Percentiles rank a stretch among this genome's conserved stretches.
Conservation (phyloP, 805 yeast genomes). For the Barnettozyma siamensis region DNA sequence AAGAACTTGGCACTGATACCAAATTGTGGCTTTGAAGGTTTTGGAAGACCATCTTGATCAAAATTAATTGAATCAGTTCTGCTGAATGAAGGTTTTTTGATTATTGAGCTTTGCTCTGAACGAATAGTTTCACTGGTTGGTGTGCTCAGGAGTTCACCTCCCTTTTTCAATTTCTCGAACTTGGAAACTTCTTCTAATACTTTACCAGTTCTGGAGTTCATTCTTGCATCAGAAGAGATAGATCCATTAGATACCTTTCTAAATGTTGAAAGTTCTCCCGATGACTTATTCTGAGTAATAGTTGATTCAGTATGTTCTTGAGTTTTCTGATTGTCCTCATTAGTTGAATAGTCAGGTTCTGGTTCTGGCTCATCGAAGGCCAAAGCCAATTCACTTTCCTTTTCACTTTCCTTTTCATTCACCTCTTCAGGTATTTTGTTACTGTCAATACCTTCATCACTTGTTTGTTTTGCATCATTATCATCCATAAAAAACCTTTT, state of each 20-base stretch:
- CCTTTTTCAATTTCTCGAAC: constrained; percentile 26
- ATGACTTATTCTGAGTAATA: neutral
- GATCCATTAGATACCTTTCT: constrained; percentile 8
- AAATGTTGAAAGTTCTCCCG: neutral
- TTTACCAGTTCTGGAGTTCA: constrained; percentile 21
- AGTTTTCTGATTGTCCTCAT: neutral
- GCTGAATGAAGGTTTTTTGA: constrained; percentile 4
- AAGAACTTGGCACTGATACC: constrained; percentile 25
- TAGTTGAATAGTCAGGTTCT: neutral
- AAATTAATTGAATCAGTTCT: neutral
- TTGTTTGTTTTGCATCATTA: constrained; percentile 24
- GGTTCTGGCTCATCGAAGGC: constrained; percentile 7
- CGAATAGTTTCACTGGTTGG: neutral
- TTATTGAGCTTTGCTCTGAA: constrained; percentile 1
- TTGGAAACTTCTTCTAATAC: constrained; percentile 26
- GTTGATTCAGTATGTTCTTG: neutral
- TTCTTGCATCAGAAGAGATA: constrained; percentile 4
- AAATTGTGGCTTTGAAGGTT: constrained; percentile 8
- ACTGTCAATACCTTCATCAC: constrained; percentile 12
- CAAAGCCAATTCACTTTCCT: neutral
- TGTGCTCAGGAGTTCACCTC: constrained; percentile 10
- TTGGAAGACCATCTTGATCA: neutral
- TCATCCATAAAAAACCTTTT: constrained; percentile 65
- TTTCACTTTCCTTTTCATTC: too few relatives aligned
- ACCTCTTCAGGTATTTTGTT: neutral